Conservation (phyloP, 164 flowering plant species). For the Nymphaea colorata region DNA sequence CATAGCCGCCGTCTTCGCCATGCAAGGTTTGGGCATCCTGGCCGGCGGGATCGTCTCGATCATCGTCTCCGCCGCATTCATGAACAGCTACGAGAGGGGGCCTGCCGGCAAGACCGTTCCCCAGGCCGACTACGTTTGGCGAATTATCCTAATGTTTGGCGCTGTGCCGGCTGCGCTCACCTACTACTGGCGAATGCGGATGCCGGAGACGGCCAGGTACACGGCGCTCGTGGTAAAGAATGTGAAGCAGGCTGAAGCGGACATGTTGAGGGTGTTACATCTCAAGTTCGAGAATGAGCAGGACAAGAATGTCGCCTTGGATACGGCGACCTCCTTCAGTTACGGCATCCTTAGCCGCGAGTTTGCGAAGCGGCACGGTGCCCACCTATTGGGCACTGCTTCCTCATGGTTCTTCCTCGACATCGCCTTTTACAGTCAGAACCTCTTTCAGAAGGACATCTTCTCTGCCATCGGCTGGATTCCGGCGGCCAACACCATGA, state of each 20-base stretch:
- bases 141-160: conserved; percentile 9
- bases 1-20: conserved; percentile 11
- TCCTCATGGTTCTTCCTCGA: conserved; percentile 12
- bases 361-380: conserved; percentile 9
- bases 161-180: conserved; percentile 25
- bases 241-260: conserved; percentile 26
- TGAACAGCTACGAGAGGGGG: not conserved
- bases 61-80: conserved; percentile 8
- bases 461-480: conserved; percentile 10
- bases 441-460: conserved; percentile 16
- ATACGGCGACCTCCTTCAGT: not conserved
- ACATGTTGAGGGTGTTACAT: conserved; percentile 23
- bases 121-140: conserved; percentile 7
- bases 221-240: conserved; percentile 49
- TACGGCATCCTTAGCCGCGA: conserved; percentile 5
- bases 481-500: conserved; percentile 8
- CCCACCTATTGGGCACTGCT: conserved; percentile 9
- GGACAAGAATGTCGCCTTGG: conserved; percentile 10
- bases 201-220: conserved; percentile 61
- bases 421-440: conserved; percentile 13
- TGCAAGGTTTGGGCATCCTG: conserved; percentile 10
- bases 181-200: conserved; percentile 58
- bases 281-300: conserved; percentile 20
- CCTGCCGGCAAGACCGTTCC: not conserved
- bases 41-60: conserved; percentile 8